phyloP scores from a whole-genome alignment of 2,329 filamentous ascomycete genomes.

The Colletotrichum caudatum region DNA sequence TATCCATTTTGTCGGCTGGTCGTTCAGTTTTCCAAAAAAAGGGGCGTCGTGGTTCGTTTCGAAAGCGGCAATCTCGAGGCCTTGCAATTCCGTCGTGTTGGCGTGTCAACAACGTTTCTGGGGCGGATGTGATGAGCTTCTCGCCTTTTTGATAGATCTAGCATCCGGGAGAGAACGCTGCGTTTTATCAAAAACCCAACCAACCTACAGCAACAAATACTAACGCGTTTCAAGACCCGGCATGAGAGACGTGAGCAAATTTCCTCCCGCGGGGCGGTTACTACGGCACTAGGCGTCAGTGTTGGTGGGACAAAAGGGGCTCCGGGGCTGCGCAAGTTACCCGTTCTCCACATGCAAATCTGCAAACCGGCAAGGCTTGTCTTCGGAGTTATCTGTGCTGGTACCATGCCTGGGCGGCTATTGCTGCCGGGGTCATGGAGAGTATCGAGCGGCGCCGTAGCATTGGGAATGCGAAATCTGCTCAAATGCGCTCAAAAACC shows the following conservation, averaged over 20 bases:
- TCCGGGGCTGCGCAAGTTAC: slow-evolving; percentile 1
- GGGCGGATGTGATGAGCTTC: background rate
- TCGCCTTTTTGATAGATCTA: background rate
- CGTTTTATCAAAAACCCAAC: background rate
- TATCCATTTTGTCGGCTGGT: background rate
- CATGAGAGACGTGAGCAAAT: slow-evolving; percentile 23
- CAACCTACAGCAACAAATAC: no score
- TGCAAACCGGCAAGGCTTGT: background rate
- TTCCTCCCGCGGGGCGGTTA: slow-evolving; percentile 9
- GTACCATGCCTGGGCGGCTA: background rate
- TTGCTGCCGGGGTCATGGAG: background rate
- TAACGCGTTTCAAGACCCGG: no score
- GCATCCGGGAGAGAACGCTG: background rate
- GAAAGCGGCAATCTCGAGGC: background rate
- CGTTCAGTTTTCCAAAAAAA: no score
- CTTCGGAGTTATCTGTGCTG: no score
- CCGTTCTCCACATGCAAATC: slow-evolving; percentile 14
- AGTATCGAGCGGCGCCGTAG: background rate
- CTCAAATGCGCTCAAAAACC: slow-evolving; percentile 37
- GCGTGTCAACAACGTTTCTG: background rate
- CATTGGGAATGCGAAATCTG: background rate
- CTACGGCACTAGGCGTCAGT: slow-evolving; percentile 20
- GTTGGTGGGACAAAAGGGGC: slow-evolving; percentile 15
- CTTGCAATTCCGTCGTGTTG: background rate
- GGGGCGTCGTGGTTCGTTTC: background rate